These are phyloP conservation scores for Wickerhamiella bombiphila DNA, from an alignment of 805 yeast genomes.

Conservation along the genomic window DNA sequence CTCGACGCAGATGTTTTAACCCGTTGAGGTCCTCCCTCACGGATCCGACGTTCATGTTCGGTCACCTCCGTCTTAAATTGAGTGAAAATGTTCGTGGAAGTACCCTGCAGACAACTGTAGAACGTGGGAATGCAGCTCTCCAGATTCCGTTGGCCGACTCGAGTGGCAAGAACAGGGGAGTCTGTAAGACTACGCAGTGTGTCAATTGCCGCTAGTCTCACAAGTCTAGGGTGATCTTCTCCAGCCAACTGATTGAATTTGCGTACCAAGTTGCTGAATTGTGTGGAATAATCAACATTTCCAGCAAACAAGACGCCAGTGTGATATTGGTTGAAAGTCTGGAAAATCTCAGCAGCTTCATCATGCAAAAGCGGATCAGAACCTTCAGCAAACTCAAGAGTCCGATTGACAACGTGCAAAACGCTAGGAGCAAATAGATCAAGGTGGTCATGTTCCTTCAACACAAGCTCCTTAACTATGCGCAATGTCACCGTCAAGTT, in stretches of 20 bases:
- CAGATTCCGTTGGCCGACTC: constrained; percentile 20
- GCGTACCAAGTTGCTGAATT: constrained; percentile 28
- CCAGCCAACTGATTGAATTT: constrained; percentile 13
- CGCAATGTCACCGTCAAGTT: constrained; percentile 71
- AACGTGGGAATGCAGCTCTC: constrained; percentile 1
- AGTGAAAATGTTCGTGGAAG: neutral
- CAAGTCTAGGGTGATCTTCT: constrained; percentile 13
- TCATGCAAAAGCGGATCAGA: constrained; percentile 34
- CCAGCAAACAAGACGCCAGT: constrained; percentile 54
- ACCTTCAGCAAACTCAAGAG: constrained; percentile 37
- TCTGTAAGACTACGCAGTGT: constrained; percentile 29
- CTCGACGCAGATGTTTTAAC: neutral
- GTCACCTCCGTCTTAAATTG: neutral
- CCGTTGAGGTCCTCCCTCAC: neutral
- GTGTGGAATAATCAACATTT: constrained; percentile 40
- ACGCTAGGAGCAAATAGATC: constrained; percentile 66
- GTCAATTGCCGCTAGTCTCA: constrained; percentile 28
- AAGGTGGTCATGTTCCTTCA: constrained; percentile 64
- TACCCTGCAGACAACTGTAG: neutral
- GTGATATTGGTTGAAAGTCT: constrained; percentile 33
- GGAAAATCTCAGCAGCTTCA: constrained; percentile 19
- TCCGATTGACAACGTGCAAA: constrained; percentile 40
- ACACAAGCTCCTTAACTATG: constrained; percentile 51
- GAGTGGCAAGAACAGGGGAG: constrained; percentile 24
- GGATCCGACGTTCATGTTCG: neutral